Base-by-base conservation (phyloP, 2,329 filamentous ascomycete genomes). In the Dactylellina drechsleri region DNA sequence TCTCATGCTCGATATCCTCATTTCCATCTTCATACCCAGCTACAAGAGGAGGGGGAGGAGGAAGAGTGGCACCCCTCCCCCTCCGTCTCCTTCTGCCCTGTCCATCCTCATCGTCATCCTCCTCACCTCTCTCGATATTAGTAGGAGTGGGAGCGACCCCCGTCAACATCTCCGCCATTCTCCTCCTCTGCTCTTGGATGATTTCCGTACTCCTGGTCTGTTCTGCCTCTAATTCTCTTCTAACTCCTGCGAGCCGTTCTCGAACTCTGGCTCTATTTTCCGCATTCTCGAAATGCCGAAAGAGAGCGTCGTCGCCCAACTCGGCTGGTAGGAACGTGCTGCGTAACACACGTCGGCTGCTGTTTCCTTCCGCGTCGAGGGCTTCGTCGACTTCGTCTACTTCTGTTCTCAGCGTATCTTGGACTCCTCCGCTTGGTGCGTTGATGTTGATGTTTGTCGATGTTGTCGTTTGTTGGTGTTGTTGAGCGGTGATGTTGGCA, bases 251-350 rank as follows among this genome's bases (percentile, higher is more conserved):
- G 16, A 75, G 45, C 7, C 71, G 45, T 41, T 75, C 71, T 43
- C 71, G 41, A 18, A 75, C 71, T 28, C 71, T 36, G 0, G 71
- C 71, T 45, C 64, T 53, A 31, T 64, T 68, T 20, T 75, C 64
- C 10, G 62, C 71, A 16, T 68, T 75, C n/a, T 66, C 71, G 18
- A 68, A 65, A 28, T 75, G 71, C 36, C 64, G 64, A 52, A 75
- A 68, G 36, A 75, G 36, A n/a, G 71, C 71, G n/a, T 75, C 71
- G 16, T 75, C 71, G n/a, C 71, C 71, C 13, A 75, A n/a, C n/a
- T 75, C 71, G 20, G 71, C 62, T 3, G 71, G 71, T 13, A 75
- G 50, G 41, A 75, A 75, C 12, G 71, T 75, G 41, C 71, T 75
- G 12, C 71, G 31, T 10, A 75, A 43, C 4, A 75, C 71, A 18